A percentile compares a stretch with the other conserved stretches of the same genome.
Evolutionary conservation across 495 filamentous ascomycete genomes (phyloP).

Genomic region (Xeromyces bisporus): DNA sequence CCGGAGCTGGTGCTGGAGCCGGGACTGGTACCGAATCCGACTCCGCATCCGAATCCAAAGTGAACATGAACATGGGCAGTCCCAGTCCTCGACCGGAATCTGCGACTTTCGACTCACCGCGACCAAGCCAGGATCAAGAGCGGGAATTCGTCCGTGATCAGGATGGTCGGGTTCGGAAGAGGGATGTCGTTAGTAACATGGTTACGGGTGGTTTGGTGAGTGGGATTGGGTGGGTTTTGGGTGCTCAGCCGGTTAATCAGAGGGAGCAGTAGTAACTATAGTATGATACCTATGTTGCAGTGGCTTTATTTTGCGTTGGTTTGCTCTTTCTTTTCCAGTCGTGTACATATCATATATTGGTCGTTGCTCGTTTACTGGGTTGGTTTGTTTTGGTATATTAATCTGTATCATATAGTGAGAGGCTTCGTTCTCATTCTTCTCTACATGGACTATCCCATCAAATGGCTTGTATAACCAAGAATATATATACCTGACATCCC

Average conservation of each 20-base stretch:
- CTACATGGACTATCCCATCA: too few relatives aligned
- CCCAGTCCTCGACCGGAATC: neutral
- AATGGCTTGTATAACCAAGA: too few relatives aligned
- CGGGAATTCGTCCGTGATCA: too few relatives aligned
- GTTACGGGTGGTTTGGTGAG: slow-evolving; percentile 56
- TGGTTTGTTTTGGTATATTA: too few relatives aligned
- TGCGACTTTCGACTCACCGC: slow-evolving; percentile 5
- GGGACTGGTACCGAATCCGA: too few relatives aligned
- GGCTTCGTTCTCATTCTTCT: too few relatives aligned
- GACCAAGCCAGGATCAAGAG: slow-evolving; percentile 6
- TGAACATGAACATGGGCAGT: too few relatives aligned
- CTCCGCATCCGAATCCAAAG: slow-evolving; percentile 1
- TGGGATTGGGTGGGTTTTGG: slow-evolving; percentile 75
- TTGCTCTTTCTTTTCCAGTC: slow-evolving; percentile 14
- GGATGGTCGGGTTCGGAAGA: slow-evolving; percentile 45
- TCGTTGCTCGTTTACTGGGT: too few relatives aligned
- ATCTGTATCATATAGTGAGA: too few relatives aligned
- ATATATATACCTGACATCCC: too few relatives aligned
- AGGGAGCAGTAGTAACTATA: neutral
- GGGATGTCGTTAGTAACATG: slow-evolving; percentile 66
- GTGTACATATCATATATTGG: slow-evolving; percentile 22
- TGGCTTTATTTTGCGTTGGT: slow-evolving; percentile 1
- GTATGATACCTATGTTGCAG: neutral
- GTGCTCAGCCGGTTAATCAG: slow-evolving; percentile 41
- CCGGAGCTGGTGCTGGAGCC: too few relatives aligned